A percentile compares a stretch with the other conserved stretches of the same genome.
phyloP scores from a whole-genome alignment of 441 rosid genomes.

The Adansonia gregorii region DNA sequence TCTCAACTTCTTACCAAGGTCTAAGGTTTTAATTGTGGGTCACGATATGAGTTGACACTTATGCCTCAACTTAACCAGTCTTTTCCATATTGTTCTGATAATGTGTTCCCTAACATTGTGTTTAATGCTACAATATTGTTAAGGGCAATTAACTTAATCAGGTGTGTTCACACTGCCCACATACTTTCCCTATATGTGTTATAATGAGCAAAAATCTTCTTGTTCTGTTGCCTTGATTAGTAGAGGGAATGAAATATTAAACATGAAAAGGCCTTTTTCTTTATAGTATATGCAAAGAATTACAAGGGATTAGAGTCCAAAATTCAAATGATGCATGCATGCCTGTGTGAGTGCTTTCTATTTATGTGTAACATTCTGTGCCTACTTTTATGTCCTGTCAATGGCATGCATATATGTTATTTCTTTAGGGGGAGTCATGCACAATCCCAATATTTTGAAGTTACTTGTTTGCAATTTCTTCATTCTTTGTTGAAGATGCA shows the following conservation, averaged over 20 bases:
- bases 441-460: background rate
- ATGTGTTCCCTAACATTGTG: background rate
- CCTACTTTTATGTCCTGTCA: background rate
- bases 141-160: background rate
- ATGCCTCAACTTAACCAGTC: background rate
- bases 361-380: background rate
- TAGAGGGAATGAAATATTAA: background rate
- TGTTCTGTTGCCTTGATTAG: background rate
- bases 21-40: background rate
- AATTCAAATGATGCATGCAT: background rate
- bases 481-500: background rate
- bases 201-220: background rate
- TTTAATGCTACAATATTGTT: background rate
- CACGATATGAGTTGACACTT: background rate
- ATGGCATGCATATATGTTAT: background rate
- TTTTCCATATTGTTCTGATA: background rate
- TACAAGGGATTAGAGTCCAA: background rate
- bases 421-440: background rate
- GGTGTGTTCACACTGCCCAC: background rate
- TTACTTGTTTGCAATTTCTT: background rate
- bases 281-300: background rate
- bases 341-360: background rate
- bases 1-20: background rate
- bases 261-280: background rate
- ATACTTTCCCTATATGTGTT: background rate